Base-by-base conservation (phyloP, 2,329 filamentous ascomycete species). In the Chlorencoelia australis region DNA sequence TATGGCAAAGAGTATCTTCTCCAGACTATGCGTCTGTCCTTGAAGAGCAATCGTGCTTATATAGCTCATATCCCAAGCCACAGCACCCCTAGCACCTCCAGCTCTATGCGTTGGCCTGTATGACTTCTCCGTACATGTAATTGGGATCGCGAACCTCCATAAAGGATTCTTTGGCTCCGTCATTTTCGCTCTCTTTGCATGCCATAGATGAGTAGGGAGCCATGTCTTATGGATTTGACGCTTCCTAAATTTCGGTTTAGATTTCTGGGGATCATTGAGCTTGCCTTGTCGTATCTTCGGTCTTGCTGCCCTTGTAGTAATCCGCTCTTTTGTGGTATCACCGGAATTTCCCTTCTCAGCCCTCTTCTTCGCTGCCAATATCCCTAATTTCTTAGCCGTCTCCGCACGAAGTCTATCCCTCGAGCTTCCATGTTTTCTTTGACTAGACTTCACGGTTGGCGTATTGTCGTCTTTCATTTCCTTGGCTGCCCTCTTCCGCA, bases 21-120 rank as follows among this genome's bases (percentile, higher is more conserved):
- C 66, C 26, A 94, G 63, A 35, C 78, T 79, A 19, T 64, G 59
- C 26, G 73, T 64, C 10, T 66, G 62, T 0, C 88, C 91, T 47
- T 80, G 78, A 3, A 96, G 56, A 10, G 79, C 71, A 46, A 96
- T 81, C 1, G 86, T 94, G 48, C 84, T 83, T 65, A 91, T 82
- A 56, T 95, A 98, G 57, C 88, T 96, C 66, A 77, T 84, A 60
- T 98, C 91, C 87, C 89, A 96, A 1, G 79, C 79, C 28, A 96
- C 67, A 15, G 81, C 81, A 4, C 91, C 88, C 46, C 79, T 75
- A 35, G 79, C 70, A 18, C 78, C 77, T 35, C 78, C 75, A 15
- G 85, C 80, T 45, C 88, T 76, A 63, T 96, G 87, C 0, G 85
- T 91, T 30, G 85, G 76, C 33, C 91, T 70, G 56, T 95, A 95